Evolutionary conservation across 352 stramenopile genomes (phyloP).

Genomic region (Phytophthora brassicae): DNA sequence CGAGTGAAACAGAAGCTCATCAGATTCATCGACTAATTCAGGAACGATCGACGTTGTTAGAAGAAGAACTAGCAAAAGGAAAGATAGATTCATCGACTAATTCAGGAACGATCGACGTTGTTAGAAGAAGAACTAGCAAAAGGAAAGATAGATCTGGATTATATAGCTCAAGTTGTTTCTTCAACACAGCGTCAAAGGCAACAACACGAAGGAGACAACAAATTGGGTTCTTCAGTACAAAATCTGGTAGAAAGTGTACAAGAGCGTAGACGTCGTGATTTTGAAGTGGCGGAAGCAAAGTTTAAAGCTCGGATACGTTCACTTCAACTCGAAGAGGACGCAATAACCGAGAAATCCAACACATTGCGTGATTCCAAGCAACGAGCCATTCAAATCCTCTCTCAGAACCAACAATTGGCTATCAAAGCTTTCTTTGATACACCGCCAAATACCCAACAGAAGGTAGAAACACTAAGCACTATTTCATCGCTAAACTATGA

Average conservation of each 20-base stretch:
- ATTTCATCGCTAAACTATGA: slow-evolving; percentile 35
- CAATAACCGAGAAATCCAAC: slow-evolving; percentile 31
- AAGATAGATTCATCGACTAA: slow-evolving; percentile 43
- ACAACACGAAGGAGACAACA: slow-evolving; percentile 5
- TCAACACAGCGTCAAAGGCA: slow-evolving; percentile 11
- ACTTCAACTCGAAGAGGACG: slow-evolving; percentile 46
- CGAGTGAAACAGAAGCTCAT: slow-evolving; percentile 39
- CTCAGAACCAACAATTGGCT: slow-evolving; percentile 55
- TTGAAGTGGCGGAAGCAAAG: slow-evolving; percentile 31
- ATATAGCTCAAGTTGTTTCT: slow-evolving; percentile 43
- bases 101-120: slow-evolving; percentile 45
- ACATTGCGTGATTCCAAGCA: slow-evolving; percentile 44
- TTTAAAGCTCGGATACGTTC: slow-evolving; percentile 40
- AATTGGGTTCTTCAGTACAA: slow-evolving; percentile 14
- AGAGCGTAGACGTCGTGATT: slow-evolving; percentile 32
- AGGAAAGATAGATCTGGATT: slow-evolving; percentile 47
- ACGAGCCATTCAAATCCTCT: slow-evolving; percentile 54
- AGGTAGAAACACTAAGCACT: background rate
- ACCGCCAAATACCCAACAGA: background rate
- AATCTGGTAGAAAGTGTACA: slow-evolving; percentile 40
- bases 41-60: slow-evolving; percentile 40
- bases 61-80: slow-evolving; percentile 53
- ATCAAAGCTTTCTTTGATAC: slow-evolving; percentile 51
- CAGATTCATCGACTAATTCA: slow-evolving; percentile 51
- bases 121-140: slow-evolving; percentile 53